Evolutionary conservation across 2,329 filamentous ascomycete species (phyloP).

Genomic region (Diplodia intermedia): DNA sequence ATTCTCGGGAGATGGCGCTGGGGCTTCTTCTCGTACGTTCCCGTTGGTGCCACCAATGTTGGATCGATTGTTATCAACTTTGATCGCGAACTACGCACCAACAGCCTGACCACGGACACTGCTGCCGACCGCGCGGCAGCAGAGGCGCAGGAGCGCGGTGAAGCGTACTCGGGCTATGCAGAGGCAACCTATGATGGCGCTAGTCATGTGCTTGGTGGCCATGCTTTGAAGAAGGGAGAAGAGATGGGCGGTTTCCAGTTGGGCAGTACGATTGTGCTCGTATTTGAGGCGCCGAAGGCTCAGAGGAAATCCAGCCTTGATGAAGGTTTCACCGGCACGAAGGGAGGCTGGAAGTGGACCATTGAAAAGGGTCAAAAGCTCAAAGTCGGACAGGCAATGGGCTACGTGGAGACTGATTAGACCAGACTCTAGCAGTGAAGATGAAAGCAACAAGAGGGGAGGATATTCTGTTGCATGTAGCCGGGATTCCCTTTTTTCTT

Average conservation of each 20-base stretch:
- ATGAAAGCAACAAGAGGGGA: not conserved
- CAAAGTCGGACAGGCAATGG: slow-evolving; percentile 86
- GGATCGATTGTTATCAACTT: slow-evolving; percentile 98
- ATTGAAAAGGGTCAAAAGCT: slow-evolving; percentile 87
- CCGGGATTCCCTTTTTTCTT: not conserved
- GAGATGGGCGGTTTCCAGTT: slow-evolving; percentile 99
- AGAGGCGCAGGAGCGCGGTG: slow-evolving; percentile 74
- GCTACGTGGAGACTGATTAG: slow-evolving; percentile 67
- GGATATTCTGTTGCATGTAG: not conserved
- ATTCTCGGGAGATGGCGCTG: slow-evolving; percentile 93
- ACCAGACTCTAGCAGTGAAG: not conserved
- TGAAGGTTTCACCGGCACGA: slow-evolving; percentile 62
- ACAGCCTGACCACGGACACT: slow-evolving; percentile 90
- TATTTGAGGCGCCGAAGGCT: slow-evolving; percentile 89
- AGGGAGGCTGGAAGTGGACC: slow-evolving; percentile 81
- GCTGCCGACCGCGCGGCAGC: slow-evolving; percentile 86
- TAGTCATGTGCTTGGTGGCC: slow-evolving; percentile 77
- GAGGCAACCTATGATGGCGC: slow-evolving; percentile 88
- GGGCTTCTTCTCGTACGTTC: slow-evolving; percentile 96
- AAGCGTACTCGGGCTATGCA: slow-evolving; percentile 86
- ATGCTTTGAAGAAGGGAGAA: slow-evolving; percentile 84
- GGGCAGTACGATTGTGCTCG: slow-evolving; percentile 91
- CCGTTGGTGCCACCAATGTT: slow-evolving; percentile 96
- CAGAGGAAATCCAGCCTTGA: slow-evolving; percentile 55
- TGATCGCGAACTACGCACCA: slow-evolving; percentile 90